These are phyloP conservation scores for Jasminum sambac DNA, from an alignment of 257 asterid genomes.

Conservation along the genomic window DNA sequence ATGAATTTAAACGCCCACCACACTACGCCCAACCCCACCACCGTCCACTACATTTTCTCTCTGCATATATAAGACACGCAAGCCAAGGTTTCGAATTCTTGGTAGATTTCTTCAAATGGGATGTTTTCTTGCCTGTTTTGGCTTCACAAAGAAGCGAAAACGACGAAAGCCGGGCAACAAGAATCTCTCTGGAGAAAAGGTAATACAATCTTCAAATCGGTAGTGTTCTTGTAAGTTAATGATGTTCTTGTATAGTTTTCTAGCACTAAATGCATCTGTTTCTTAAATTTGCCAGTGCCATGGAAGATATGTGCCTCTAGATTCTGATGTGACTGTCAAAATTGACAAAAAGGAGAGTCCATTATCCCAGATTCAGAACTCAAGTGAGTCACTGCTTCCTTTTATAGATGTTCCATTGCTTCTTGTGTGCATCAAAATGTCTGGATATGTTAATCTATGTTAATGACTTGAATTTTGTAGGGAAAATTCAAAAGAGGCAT, in stretches of 20 bases:
- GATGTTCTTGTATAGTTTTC: background rate
- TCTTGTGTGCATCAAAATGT: background rate
- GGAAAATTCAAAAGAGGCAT: conserved; percentile 45
- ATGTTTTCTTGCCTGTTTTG: conserved; percentile 75
- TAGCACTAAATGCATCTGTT: background rate
- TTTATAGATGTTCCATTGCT: background rate
- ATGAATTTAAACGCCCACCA: conserved; percentile 29
- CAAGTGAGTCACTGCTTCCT: conserved; percentile 34
- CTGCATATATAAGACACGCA: conserved; percentile 2
- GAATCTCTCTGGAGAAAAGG: conserved; percentile 34
- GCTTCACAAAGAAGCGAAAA: conserved; percentile 45
- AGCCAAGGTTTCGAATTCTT: conserved; percentile 16
- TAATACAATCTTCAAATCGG: conserved; percentile 20
- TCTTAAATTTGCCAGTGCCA: conserved; percentile 33
- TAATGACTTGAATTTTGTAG: conserved; percentile 26
- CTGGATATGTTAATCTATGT: background rate
- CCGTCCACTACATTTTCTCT: background rate
- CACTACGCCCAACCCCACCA: background rate
- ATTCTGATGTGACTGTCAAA: conserved; percentile 38
- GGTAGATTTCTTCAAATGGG: conserved; percentile 49
- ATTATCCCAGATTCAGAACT: conserved; percentile 29
- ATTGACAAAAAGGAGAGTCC: conserved; percentile 33
- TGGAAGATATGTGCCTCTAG: conserved; percentile 63
- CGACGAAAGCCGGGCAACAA: conserved; percentile 36
- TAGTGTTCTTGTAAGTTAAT: background rate